These are phyloP conservation scores for Fusarium sp. DNA, from an alignment of 2,329 filamentous ascomycete genomes.

Conservation along the genomic window DNA sequence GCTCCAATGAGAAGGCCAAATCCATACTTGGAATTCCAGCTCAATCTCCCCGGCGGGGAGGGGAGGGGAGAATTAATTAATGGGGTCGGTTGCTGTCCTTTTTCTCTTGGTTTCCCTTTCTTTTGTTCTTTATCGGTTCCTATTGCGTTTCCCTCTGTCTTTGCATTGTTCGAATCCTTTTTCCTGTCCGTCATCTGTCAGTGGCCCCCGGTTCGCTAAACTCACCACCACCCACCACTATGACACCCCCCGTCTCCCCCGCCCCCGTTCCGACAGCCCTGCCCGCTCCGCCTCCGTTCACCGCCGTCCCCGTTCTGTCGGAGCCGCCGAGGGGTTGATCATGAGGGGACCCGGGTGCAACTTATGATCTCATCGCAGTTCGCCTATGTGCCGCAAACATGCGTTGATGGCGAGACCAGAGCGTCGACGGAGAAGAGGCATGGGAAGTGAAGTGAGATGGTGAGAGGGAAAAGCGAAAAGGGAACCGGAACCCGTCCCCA, in stretches of 20 bases:
- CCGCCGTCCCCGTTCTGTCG: slow-evolving; percentile 41
- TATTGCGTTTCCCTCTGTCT: background rate
- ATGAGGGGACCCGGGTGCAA: slow-evolving; percentile 29
- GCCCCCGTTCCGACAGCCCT: slow-evolving; percentile 44
- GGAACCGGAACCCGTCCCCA: slow-evolving; percentile 28
- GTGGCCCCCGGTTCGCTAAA: too few species aligned
- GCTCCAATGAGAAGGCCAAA: slow-evolving; percentile 47
- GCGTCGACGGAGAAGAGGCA: too few species aligned
- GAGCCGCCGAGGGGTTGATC: slow-evolving; percentile 30
- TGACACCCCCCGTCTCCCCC: too few species aligned
- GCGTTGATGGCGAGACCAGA: too few species aligned
- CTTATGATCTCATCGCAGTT: too few species aligned
- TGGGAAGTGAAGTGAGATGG: too few species aligned
- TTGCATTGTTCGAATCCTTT: background rate
- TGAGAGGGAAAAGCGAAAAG: too few species aligned
- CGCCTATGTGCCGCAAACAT: too few species aligned
- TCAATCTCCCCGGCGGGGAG: slow-evolving; percentile 38
- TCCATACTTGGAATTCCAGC: slow-evolving; percentile 43
- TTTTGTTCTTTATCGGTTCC: background rate
- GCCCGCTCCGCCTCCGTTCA: slow-evolving; percentile 48
- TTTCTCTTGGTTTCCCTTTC: slow-evolving; percentile 16
- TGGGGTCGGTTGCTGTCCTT: slow-evolving; percentile 27
- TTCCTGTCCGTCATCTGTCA: background rate
- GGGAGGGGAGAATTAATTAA: too few species aligned
- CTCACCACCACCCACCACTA: too few species aligned